Evolutionary conservation across 2,329 filamentous ascomycete species (phyloP), one percentile per base, ranked within the genome.

Genomic region (Ustilaginoidea virens): DNA sequence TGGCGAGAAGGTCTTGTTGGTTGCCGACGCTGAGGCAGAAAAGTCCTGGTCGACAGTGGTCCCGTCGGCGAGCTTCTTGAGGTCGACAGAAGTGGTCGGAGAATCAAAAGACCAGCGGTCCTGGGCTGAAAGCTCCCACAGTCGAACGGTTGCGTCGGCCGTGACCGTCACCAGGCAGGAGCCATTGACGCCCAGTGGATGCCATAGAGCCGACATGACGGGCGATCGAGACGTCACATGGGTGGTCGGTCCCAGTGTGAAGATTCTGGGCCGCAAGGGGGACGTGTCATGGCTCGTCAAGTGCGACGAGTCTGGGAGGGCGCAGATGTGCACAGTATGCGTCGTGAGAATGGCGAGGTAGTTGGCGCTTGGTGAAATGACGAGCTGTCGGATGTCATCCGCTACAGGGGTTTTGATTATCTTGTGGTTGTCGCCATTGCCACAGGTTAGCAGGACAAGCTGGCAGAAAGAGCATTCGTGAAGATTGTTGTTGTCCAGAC

Each of bases 201-300:
- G 90, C 87, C 90, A 98, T 33, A 94, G 44, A 4, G 77, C 80
- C 1, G 83, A 82, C 14, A 76, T 74, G 32, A 98, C 65, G 2
- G 81, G 72, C 6, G 83, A 72, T 39, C 85, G 77, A 26, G 87
- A 82, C 28, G 86, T 77, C 27, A 94, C 83, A 52, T 96, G 87
- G 4, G 80, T 85, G 3, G 83, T 92, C 17, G 86, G 85, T 1
- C 87, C 87, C n/a, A 96, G 64, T 13, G 87, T 87, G 56, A 82
- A 92, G 30, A 82, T 82, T 51, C 82, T 92, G 17, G 86, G 65
- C 45, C 80, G 81, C 43, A 93, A 63, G 5, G 76, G 71, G 7
- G 68, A 63, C 26, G 56, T 61, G 44, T 87, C 81, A 25, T 67
- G 62, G 34, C 72, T 68, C 11, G 72, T 74, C 18, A 94, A 70